Evolutionary conservation across 345 rosid species (phyloP), one percentile per base, ranked within the genome.

Genomic region (Psidium guajava): DNA sequence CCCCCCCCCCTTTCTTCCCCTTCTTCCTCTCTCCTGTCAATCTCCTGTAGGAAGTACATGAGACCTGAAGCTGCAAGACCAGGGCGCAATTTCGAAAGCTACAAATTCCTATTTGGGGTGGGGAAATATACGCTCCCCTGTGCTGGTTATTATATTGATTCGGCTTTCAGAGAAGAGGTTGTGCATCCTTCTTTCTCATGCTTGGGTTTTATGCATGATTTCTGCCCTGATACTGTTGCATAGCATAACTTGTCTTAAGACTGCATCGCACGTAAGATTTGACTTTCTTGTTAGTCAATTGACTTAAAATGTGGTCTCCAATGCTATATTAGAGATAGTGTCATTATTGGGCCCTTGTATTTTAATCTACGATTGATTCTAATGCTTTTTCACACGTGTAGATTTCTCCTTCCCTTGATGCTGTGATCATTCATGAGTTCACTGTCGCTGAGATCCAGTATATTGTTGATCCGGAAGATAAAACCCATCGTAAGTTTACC

Each of bases 391-490:
- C n/a, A n/a, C 74, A 44, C 22, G 82, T 57, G 36, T 49, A 49
- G 50, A 49, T 49, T 49, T 49, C 50, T 49, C 50, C 50, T 47
- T 8, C 9, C 8, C 49, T 6, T 6, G 49, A 1, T 47, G 9
- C 8, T 47, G 9, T 91, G 98, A 96, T 95, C 82, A 95, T 98
- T 8, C 49, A 8, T 53, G 98, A 96, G 87, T 96, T 96, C 88
- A 96, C 98, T 11, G 86, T 96, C 21, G 98, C 99, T 20, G 99
- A 96, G 87, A 96, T 96, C 85, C 98, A 95, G 89, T 98, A 96
- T 83, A 95, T 96, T 86, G 98, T 96, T 84, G 99, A 96, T 89
- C 99, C 99, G 36, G 98, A 96, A 85, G 91, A 94, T 86, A 95
- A 96, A 89, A 90, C 96, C 22, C 99, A 96, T 84, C 94, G 95